phyloP scores from a whole-genome alignment of 148 eudicot genomes.

The Rhododendron mucronatum region DNA sequence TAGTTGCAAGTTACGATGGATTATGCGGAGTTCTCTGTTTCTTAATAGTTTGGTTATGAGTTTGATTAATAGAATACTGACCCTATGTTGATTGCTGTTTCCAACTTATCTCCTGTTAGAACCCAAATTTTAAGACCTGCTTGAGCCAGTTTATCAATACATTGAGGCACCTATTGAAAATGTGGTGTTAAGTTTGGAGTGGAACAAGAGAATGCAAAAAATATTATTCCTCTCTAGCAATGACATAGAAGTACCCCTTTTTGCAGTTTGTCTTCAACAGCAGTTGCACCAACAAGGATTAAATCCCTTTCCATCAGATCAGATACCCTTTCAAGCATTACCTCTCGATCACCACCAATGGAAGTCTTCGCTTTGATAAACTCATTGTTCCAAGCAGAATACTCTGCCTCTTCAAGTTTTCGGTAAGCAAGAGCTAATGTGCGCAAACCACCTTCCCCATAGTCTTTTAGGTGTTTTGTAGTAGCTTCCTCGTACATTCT shows the following conservation, averaged over 20 bases:
- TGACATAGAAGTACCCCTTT: conserved; percentile 50
- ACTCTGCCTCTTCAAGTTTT: conserved; percentile 70
- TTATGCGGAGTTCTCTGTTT: neutral
- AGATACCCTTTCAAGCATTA: conserved; percentile 61
- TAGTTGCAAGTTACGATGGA: neutral
- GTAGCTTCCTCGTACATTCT: conserved; percentile 56
- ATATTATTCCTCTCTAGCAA: neutral
- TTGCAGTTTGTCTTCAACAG: conserved; percentile 95
- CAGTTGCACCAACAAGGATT: conserved; percentile 93
- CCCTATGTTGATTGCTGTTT: conserved; percentile 99
- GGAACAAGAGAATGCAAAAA: neutral
- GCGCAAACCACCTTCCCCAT: conserved; percentile 88
- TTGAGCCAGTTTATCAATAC: conserved; percentile 96
- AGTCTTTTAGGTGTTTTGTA: conserved; percentile 74
- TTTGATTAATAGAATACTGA: conserved; percentile 24
- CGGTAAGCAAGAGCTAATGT: conserved; percentile 85
- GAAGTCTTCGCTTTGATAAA: conserved; percentile 70
- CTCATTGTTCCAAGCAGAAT: conserved; percentile 70
- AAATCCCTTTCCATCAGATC: conserved; percentile 84
- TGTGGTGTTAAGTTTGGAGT: neutral
- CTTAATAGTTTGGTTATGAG: neutral
- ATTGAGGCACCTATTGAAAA: conserved; percentile 72
- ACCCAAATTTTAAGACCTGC: conserved; percentile 99
- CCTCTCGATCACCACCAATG: conserved; percentile 67
- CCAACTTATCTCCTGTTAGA: conserved; percentile 98